Evolutionary conservation across 139 green algal genomes (phyloP), one percentile per base, ranked within the genome.

Genomic region (Astrephomene gubernaculifera): DNA sequence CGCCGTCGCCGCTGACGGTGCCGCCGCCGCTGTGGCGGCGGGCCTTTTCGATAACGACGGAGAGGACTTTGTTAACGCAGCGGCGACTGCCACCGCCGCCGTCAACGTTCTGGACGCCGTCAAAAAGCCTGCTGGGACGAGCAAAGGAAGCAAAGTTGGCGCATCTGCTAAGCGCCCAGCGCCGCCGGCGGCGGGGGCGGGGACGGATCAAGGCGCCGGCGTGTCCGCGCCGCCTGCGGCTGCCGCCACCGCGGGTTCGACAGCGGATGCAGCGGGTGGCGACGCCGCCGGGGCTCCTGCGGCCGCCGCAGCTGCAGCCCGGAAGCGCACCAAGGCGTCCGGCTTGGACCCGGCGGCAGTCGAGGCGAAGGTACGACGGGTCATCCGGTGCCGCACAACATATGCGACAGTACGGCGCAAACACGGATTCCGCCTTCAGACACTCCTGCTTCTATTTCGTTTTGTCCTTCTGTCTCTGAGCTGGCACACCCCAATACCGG

Each of bases 321-420:
- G 85, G 4, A 87, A 86, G 68, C 80, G 88, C 29, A 79, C 76
- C 31, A 89, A 91, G 69, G 81, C 75, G 1, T 44, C 71, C 1
- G 88, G 87, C 43, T 31, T 91, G 60, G 88, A 91, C 43, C 4
- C 52, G 4, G 63, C 38, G 0, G 49, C 17, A 0, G 88, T 91
- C 38, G 75, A 89, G 68, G 85, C 79, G 44, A 88, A 87, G 72
- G 86, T 87, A 64, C 49, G 22, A 31, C 60, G 12, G 19, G 14
- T 57, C n/a, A n/a, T n/a, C n/a, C n/a, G n/a, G n/a, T n/a, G n/a
- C n/a, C n/a, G n/a, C n/a, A n/a, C n/a, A n/a, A n/a, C n/a, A 57
- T 57, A 57, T 17, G 17, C 49, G 17, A 17, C 49, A 25, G 49
- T 57, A 57, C 49, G 49, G 49, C 49, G 49, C 12, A 57, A 57